Evolutionary conservation across 306 rosid species (phyloP), one percentile per base, ranked within the genome.

Genomic region (Cicer yamashitae): DNA sequence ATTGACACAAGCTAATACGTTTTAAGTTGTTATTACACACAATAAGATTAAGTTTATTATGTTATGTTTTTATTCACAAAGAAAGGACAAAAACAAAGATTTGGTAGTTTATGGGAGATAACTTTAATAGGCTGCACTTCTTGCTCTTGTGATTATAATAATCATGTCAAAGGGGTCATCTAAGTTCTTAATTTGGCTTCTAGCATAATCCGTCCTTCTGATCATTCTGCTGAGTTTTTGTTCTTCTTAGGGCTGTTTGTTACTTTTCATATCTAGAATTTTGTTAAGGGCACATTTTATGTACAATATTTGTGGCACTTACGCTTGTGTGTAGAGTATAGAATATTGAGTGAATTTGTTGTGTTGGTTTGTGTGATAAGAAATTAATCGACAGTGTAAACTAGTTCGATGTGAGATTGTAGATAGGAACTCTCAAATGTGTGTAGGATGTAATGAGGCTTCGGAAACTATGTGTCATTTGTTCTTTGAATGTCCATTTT

Each of bases 181-280:
- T 37, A 45, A 43, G 67, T 62, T 45, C 45, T 20, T 57, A 63
- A 69, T 37, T 79, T 52, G 68, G 79, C 77, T 74, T 77, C 73
- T 64, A 54, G 57, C 10, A 25, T 72, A 67, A 54, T 60, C 22
- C n/a, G 41, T 60, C 14, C 13, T 8, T 44, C 58, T 51, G 57
- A 12, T 80, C 54, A 22, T 59, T 79, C 34, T 67, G 25, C 20
- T 13, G 7, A 59, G 62, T 7, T 73, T 57, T 57, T 68, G 8
- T 79, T 38, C 8, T 47, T 63, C 18, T 52, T 1, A 1, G 1
- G 44, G 66, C 39, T 64, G 44, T 66, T 47, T 64, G 70, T 15
- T 66, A 53, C 37, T 47, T 60, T 72, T 37, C 43, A 38, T 73
- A 34, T 25, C 63, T 17, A 40, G 71, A 73, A 67, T 14, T 59